These are phyloP conservation scores for Stenogyne calaminthoides DNA, from an alignment of 305 asterid genomes.

Conservation along the genomic window DNA sequence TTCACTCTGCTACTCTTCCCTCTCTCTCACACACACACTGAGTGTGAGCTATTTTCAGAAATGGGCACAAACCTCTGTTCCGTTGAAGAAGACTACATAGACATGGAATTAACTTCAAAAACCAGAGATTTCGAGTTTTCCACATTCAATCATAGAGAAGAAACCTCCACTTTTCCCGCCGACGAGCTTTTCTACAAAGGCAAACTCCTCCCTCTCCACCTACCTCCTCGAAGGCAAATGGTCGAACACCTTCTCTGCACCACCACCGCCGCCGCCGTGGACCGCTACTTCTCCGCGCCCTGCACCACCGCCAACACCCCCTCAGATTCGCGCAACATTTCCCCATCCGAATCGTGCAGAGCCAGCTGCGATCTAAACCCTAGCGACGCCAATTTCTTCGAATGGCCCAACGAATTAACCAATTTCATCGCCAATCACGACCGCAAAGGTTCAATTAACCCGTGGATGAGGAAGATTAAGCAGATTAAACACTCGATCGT, in stretches of 20 bases:
- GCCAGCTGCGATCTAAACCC: constrained; percentile 70
- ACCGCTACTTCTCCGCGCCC: constrained; percentile 37
- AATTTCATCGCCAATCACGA: constrained; percentile 29
- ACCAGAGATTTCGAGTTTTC: constrained; percentile 80
- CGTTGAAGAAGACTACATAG: constrained; percentile 59
- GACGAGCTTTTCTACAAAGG: constrained; percentile 90
- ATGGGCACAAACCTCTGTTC: constrained; percentile 10
- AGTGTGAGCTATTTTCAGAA: background rate
- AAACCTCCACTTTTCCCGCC: constrained; percentile 52
- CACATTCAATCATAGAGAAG: constrained; percentile 29
- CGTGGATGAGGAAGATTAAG: constrained; percentile 57
- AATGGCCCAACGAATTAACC: constrained; percentile 51
- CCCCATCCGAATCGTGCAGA: constrained; percentile 70
- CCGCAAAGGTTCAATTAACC: constrained; percentile 9
- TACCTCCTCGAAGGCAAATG: constrained; percentile 42
- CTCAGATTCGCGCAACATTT: constrained; percentile 39
- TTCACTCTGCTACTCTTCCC: no score
- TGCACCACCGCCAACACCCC: constrained; percentile 49
- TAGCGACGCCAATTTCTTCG: constrained; percentile 43
- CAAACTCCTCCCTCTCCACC: constrained; percentile 79
- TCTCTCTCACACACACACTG: no score
- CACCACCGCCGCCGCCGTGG: constrained; percentile 31
- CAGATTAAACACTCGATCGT: constrained; percentile 49
- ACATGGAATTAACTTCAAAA: constrained; percentile 57
- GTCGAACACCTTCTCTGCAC: constrained; percentile 28